Conservation (phyloP, 2,329 filamentous ascomycete genomes). For the Penicillium janthinellum region DNA sequence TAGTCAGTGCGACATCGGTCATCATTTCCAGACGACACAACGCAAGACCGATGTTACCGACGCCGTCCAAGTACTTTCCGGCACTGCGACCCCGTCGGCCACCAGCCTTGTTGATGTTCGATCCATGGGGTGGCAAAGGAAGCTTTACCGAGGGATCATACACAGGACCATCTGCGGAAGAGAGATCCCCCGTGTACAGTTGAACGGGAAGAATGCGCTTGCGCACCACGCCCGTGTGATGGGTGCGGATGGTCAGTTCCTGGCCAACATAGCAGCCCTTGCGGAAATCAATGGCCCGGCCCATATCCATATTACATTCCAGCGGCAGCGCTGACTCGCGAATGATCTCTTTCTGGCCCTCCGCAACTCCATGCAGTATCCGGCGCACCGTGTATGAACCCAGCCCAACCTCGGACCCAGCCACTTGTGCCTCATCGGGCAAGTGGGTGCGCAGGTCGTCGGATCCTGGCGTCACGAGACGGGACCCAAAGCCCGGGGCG, state of each 20-base stretch:
- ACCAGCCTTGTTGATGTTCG: constrained; percentile 57
- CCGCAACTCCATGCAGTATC: constrained; percentile 78
- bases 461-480: constrained; percentile 41
- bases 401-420: constrained; percentile 53
- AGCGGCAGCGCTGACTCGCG: constrained; percentile 74
- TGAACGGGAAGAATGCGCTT: constrained; percentile 84
- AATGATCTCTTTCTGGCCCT: constrained; percentile 79
- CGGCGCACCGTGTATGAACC: constrained; percentile 72
- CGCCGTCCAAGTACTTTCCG: constrained; percentile 76
- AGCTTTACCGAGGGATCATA: constrained; percentile 34
- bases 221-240: constrained; percentile 89
- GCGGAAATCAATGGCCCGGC: constrained; percentile 83
- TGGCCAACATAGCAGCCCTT: constrained; percentile 98
- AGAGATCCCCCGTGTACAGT: constrained; percentile 60
- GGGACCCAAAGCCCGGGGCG: constrained; percentile 44
- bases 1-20: constrained; percentile 75
- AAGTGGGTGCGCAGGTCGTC: constrained; percentile 37
- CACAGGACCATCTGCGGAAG: constrained; percentile 53
- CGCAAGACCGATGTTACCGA: constrained; percentile 85
- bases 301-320: constrained; percentile 86
- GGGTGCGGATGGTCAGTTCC: constrained; percentile 92
- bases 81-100: constrained; percentile 64
- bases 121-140: constrained; percentile 39
- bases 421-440: constrained; percentile 40
- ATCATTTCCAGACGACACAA: constrained; percentile 87